A percentile compares a stretch with the other conserved stretches of the same genome.
Conservation (phyloP, 148 eudicot genomes). For the Cornus kousa region DNA sequence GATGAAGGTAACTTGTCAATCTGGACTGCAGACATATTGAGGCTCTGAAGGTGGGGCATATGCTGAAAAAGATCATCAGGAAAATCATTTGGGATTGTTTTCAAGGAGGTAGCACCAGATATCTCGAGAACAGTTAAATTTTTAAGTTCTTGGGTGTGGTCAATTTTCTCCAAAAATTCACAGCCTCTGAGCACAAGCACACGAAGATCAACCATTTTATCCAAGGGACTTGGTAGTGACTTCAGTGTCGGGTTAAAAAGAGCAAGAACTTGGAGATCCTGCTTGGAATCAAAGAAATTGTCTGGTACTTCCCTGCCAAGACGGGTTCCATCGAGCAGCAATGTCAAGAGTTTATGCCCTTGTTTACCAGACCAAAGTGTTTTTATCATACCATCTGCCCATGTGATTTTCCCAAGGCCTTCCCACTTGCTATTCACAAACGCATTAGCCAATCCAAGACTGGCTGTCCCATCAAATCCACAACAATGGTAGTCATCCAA, state of each 20-base stretch:
- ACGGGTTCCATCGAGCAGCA: slow-evolving; percentile 28
- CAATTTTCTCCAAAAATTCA: slow-evolving; percentile 16
- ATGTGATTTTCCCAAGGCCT: slow-evolving; percentile 20
- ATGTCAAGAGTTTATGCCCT: slow-evolving; percentile 8
- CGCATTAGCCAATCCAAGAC: slow-evolving; percentile 31
- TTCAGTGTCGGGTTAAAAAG: slow-evolving; percentile 21
- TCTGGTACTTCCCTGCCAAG: slow-evolving; percentile 2
- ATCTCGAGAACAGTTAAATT: slow-evolving; percentile 25
- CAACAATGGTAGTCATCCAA: not conserved
- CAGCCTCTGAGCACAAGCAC: slow-evolving; percentile 36
- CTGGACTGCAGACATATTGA: slow-evolving; percentile 25
- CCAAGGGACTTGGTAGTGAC: not conserved
- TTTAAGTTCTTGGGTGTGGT: not conserved
- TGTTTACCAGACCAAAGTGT: slow-evolving; percentile 10
- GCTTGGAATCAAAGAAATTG: not conserved
- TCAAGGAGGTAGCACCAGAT: slow-evolving; percentile 25
- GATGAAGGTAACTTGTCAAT: slow-evolving; percentile 20
- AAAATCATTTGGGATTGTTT: not conserved
- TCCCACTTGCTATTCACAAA: slow-evolving; percentile 6
- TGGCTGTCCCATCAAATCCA: slow-evolving; percentile 5
- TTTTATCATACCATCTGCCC: slow-evolving; percentile 22
- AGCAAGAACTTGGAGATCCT: slow-evolving; percentile 21
- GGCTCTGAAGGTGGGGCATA: slow-evolving; percentile 20
- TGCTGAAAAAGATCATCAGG: slow-evolving; percentile 7
- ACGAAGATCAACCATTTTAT: slow-evolving; percentile 1